Percentiles rank a stretch among this genome's conserved stretches.
Evolutionary conservation across 2,329 filamentous ascomycete genomes (phyloP).

Genomic region (Diaporthe eres): DNA sequence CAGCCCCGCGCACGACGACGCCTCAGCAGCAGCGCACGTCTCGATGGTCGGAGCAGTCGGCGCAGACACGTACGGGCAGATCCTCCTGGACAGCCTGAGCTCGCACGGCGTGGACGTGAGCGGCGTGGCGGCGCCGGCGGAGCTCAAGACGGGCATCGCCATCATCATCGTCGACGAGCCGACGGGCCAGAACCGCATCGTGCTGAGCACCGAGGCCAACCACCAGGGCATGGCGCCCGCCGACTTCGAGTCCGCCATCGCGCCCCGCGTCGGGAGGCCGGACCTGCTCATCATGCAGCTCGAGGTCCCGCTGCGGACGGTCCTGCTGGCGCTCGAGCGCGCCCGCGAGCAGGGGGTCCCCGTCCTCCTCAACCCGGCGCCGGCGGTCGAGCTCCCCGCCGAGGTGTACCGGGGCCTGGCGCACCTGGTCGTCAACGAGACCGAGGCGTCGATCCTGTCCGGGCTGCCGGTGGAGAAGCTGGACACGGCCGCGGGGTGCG

Average conservation of each 20-base stretch:
- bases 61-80: conserved; percentile 73
- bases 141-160: conserved; percentile 76
- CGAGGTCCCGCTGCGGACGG: conserved; percentile 79
- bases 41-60: conserved; percentile 84
- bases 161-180: conserved; percentile 82
- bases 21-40: conserved; percentile 56
- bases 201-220: conserved; percentile 81
- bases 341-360: conserved; percentile 64
- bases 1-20: conserved; percentile 65
- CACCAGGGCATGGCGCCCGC: conserved; percentile 48
- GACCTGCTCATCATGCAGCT: conserved; percentile 82
- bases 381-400: conserved; percentile 77
- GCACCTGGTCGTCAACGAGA: conserved; percentile 92
- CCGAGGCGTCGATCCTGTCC: conserved; percentile 83
- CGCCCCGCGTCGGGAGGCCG: conserved; percentile 54
- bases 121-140: conserved; percentile 61
- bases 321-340: conserved; percentile 71
- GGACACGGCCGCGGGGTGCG: conserved; percentile 60
- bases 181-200: conserved; percentile 82
- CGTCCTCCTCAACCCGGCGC: conserved; percentile 89
- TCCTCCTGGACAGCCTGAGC: conserved; percentile 71
- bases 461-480: conserved; percentile 66
- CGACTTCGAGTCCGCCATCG: conserved; percentile 6
- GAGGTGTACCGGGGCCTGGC: conserved; percentile 77
- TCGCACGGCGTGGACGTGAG: conserved; percentile 73